Evolutionary conservation across 176 grass and related monocot species (phyloP), one percentile per base, ranked within the genome.

Genomic region (Guadua angustifolia): DNA sequence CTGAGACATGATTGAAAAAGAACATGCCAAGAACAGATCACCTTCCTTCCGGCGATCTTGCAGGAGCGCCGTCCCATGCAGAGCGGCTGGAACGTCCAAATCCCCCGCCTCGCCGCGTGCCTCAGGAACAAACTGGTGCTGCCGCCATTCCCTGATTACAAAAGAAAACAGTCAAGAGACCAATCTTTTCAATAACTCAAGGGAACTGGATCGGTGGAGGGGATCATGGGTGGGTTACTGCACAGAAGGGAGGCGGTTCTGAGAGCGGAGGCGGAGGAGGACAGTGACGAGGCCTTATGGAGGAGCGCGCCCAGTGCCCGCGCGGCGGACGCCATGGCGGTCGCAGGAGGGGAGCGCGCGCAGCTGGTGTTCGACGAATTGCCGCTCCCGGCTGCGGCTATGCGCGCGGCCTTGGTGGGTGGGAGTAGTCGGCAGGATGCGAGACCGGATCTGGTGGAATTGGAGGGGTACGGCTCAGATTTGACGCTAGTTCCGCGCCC

Each of bases 21-120:
- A 73, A 44, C 22, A 24, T 32, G 58, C 4, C 16, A 65, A 84
- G 50, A 86, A 21, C 33, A 71, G 13, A 58, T 78, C 67, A 94
- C 96, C 93, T 98, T 98, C 90, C 96, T 98, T 82, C 96, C 93
- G 71, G 96, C 96, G 88, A 98, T 98, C 89, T 98, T 98, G 84
- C 91, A 98, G 78, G 96, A 98, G 60, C 96, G 87, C 60, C 96
- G 87, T 5, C 96, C 96, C 96, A 98, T 95, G 78, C 88, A 91
- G 78, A 98, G 85, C 33, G 89, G 89, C 86, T 74, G 80, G 74
- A 90, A 94, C 58, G 89, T 91, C 80, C 85, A 91, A 90, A 98
- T 90, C 86, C 73, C 80, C 73, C 96, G 78, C 62, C 82, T 79
- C 39, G 62, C 42, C 26, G 53, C 69, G 26, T 67, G 67, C 80